These are phyloP conservation scores for Ogataea saltuana DNA, from an alignment of 805 yeast genomes.

Conservation along the genomic window DNA sequence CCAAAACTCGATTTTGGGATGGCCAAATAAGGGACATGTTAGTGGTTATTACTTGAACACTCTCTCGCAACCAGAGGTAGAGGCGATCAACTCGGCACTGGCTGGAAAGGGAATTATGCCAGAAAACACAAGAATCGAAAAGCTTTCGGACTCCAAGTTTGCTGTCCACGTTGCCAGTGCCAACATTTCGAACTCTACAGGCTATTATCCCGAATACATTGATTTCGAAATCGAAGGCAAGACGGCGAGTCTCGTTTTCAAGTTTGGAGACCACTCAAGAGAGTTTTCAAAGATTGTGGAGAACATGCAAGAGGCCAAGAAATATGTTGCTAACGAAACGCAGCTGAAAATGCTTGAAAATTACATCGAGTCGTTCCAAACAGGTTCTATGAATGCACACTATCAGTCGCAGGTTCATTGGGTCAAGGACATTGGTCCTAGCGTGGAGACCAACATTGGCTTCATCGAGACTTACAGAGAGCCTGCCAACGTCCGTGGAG, in stretches of 20 bases:
- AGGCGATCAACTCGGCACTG: conserved; percentile 63
- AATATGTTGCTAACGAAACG: conserved; percentile 70
- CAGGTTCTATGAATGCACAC: conserved; percentile 85
- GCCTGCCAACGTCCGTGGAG: conserved; percentile 89
- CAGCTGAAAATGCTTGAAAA: conserved; percentile 65
- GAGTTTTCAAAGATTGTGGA: conserved; percentile 64
- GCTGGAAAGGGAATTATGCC: conserved; percentile 67
- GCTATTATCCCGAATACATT: conserved; percentile 55
- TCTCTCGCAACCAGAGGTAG: conserved; percentile 61
- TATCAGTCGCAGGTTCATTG: conserved; percentile 80
- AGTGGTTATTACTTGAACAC: conserved; percentile 69
- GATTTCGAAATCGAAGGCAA: conserved; percentile 43
- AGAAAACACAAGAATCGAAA: conserved; percentile 76
- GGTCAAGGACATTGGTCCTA: conserved; percentile 86
- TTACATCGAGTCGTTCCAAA: conserved; percentile 68
- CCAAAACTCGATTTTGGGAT: conserved; percentile 64
- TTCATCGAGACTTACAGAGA: conserved; percentile 93
- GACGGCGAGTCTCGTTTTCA: conserved; percentile 46
- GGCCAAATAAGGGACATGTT: conserved; percentile 74
- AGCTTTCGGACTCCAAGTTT: conserved; percentile 48
- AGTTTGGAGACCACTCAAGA: conserved; percentile 74
- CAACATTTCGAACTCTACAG: conserved; percentile 46
- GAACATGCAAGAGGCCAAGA: conserved; percentile 55
- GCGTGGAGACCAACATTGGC: conserved; percentile 79
- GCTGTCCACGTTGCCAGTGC: conserved; percentile 72